These are phyloP conservation scores for Corynascus novoguineensis DNA, from an alignment of 495 filamentous ascomycete species.

Conservation along the genomic window DNA sequence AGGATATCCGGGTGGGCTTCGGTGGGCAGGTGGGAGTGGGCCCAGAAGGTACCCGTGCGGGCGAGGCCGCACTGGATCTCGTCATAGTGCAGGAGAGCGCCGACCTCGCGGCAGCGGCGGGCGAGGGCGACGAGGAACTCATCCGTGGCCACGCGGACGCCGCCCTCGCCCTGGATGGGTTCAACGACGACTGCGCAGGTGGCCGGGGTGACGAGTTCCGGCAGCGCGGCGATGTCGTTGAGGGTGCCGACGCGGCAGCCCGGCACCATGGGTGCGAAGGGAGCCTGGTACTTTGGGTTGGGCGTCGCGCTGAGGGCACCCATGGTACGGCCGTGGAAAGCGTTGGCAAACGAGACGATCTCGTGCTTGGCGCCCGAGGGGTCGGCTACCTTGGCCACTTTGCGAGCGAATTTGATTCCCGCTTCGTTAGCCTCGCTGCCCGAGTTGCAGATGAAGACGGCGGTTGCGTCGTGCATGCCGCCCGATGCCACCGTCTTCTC, in stretches of 20 bases:
- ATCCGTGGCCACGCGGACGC: slow-evolving; percentile 74
- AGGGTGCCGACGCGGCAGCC: slow-evolving; percentile 82
- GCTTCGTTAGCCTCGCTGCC: slow-evolving; percentile 96
- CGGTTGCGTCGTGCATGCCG: slow-evolving; percentile 71
- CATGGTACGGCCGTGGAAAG: slow-evolving; percentile 97
- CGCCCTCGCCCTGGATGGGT: slow-evolving; percentile 96
- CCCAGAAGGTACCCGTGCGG: slow-evolving; percentile 85
- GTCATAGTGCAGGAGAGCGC: slow-evolving; percentile 86
- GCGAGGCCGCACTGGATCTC: slow-evolving; percentile 94
- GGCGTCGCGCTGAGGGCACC: slow-evolving; percentile 86
- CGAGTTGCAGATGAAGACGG: slow-evolving; percentile 91
- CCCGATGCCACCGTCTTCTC: slow-evolving; percentile 66
- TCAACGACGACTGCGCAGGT: slow-evolving; percentile 96
- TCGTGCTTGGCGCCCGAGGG: slow-evolving; percentile 72
- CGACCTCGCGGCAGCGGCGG: slow-evolving; percentile 75
- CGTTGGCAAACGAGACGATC: slow-evolving; percentile 79
- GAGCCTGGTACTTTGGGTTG: slow-evolving; percentile 97
- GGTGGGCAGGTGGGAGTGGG: slow-evolving; percentile 63
- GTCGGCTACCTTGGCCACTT: slow-evolving; percentile 69
- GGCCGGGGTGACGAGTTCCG: slow-evolving; percentile 67
- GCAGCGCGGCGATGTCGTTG: slow-evolving; percentile 70
- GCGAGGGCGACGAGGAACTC: slow-evolving; percentile 76
- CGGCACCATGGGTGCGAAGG: slow-evolving; percentile 91
- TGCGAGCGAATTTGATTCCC: slow-evolving; percentile 92
- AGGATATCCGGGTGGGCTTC: slow-evolving; percentile 90